These are phyloP conservation scores for Picocystis sp. DNA, from an alignment of 163 green algal genomes.

Conservation along the genomic window DNA sequence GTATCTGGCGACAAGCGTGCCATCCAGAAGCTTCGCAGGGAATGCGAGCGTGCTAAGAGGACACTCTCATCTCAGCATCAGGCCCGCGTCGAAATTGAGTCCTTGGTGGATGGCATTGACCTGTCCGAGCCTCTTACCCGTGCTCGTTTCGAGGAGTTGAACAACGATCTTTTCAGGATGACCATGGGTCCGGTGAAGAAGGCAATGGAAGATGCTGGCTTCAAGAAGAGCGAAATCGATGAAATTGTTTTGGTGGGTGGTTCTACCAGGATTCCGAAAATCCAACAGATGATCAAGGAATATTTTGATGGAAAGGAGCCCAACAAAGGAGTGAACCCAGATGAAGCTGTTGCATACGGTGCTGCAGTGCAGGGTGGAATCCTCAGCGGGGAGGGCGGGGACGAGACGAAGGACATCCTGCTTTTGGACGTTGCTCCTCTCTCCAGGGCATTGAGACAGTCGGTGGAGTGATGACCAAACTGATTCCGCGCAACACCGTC, in stretches of 20 bases:
- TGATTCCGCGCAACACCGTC: conserved; percentile 89
- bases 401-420: conserved; percentile 69
- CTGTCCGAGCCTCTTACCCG: conserved; percentile 71
- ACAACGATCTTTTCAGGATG: conserved; percentile 96
- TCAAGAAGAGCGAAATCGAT: conserved; percentile 86
- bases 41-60: conserved; percentile 92
- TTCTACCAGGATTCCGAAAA: conserved; percentile 96
- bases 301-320: conserved; percentile 97
- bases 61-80: conserved; percentile 89
- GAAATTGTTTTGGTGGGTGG: conserved; percentile 97
- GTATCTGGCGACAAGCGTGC: conserved; percentile 71
- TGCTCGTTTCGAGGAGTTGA: conserved; percentile 96
- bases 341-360: conserved; percentile 95
- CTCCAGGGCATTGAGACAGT: conserved; percentile 97
- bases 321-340: conserved; percentile 96
- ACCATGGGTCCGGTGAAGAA: conserved; percentile 91
- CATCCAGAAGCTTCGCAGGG: conserved; percentile 85
- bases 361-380: conserved; percentile 91
- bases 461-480: conserved; percentile 95
- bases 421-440: conserved; percentile 92
- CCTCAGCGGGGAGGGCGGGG: conserved; percentile 56
- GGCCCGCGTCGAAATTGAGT: conserved; percentile 40
- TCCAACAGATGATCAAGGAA: conserved; percentile 87
- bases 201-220: conserved; percentile 35
- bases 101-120: conserved; percentile 30